Evolutionary conservation across 176 grass and related monocot species (phyloP), one percentile per base, ranked within the genome.

Genomic region (Eremochloa ophiuroides): DNA sequence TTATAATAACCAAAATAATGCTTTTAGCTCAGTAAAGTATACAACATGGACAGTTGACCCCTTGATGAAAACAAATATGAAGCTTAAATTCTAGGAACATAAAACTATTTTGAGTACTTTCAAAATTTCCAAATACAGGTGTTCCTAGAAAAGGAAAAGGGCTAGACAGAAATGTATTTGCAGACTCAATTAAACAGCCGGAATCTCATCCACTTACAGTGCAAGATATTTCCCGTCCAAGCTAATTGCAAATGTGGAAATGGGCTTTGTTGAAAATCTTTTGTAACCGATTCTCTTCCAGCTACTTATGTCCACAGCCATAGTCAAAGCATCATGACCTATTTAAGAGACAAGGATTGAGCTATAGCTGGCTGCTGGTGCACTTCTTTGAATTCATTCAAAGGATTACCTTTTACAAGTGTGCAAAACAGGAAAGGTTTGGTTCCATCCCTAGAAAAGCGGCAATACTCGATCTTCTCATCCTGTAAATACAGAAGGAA

Each of bases 351-450:
- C 13, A 76, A 38, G 71, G 34, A 83, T 66, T 81, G 63, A 50
- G 75, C 50, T 75, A 75, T 61, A 81, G 11, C 37, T 31, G 33
- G 18, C 22, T 22, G 13, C 0, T 62, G 17, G 46, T 65, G 40
- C 28, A 67, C 71, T 62, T 64, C 9, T 84, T 82, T 27, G 61
- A 69, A 25, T 82, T 85, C 39, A 77, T 48, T 23, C 66, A 44
- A 22, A 65, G 76, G 10, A 84, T 88, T 84, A 98, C 95, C 88
- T 89, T 91, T 98, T 69, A 90, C 81, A 82, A 93, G 80, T 77
- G 92, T 94, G 86, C 95, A 98, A 84, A 98, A 94, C 56, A 98
- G 70, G 46, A 98, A 98, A 23, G 95, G 95, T 76, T 89, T 94
- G n/a, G 70, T 91, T 70, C 90, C 95, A 91, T 98, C 90, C 81